phyloP scores from a whole-genome alignment of 805 yeast genomes.

The Myxozyma geophila region DNA sequence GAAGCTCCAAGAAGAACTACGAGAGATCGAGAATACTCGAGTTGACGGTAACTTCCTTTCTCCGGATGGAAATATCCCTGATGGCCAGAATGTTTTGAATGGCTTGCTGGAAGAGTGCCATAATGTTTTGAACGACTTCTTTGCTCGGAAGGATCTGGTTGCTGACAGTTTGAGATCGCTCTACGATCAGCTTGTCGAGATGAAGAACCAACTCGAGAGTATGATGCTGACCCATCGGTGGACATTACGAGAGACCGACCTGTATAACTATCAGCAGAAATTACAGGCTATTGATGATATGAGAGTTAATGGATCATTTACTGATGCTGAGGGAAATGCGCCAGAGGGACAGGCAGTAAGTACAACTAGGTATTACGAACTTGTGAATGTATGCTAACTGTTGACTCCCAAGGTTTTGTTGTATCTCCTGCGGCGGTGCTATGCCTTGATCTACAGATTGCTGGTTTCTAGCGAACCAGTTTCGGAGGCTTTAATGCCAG shows the following conservation, averaged over 20 bases:
- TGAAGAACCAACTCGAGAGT: constrained; percentile 78
- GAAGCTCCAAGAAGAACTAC: constrained; percentile 49
- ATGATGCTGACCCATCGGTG: constrained; percentile 90
- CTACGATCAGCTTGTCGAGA: constrained; percentile 64
- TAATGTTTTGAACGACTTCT: constrained; percentile 70
- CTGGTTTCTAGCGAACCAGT: constrained; percentile 95
- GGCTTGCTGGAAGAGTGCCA: constrained; percentile 77
- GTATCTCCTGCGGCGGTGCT: constrained; percentile 85
- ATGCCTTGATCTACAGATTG: constrained; percentile 85
- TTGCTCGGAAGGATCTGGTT: constrained; percentile 51
- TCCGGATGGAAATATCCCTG: constrained; percentile 41
- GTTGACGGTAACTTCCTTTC: constrained; percentile 59
- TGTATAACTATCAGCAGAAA: constrained; percentile 77
- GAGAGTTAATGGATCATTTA: constrained; percentile 65
- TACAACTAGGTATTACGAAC: not conserved
- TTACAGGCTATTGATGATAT: constrained; percentile 74
- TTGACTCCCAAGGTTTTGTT: constrained; percentile 51
- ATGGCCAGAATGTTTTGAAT: constrained; percentile 43
- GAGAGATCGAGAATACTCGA: constrained; percentile 54
- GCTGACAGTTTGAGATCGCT: constrained; percentile 59
- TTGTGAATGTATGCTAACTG: not conserved
- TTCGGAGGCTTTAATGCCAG: constrained; percentile 87
- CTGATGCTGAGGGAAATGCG: constrained; percentile 42
- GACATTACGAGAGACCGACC: constrained; percentile 96
- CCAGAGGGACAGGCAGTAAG: constrained; percentile 56